Evolutionary conservation across 768 basidiomycete species (phyloP).

Genomic region (Serendipita sp.): DNA sequence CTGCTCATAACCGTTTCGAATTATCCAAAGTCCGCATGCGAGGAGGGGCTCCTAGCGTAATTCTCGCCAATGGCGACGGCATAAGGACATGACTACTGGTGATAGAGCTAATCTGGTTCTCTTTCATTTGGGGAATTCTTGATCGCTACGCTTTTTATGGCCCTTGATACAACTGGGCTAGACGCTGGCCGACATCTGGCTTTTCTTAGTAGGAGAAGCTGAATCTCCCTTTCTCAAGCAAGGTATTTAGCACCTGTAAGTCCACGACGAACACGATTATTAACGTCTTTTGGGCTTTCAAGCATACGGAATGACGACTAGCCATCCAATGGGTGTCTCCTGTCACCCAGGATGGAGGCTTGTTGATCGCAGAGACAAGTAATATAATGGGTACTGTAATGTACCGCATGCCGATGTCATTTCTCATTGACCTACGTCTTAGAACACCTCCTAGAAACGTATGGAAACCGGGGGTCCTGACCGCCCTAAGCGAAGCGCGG

Average conservation of each 20-base stretch:
- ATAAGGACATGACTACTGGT: no score
- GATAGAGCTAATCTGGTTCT: not conserved
- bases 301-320: constrained; percentile 7
- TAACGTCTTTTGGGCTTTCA: no score
- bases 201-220: no score
- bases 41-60: no score
- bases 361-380: constrained; percentile 28
- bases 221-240: no score
- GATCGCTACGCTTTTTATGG: constrained; percentile 17
- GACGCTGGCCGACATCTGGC: not conserved
- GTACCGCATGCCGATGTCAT: not conserved
- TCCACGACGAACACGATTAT: no score
- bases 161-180: constrained; percentile 10
- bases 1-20: no score
- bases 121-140: constrained; percentile 14
- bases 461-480: constrained; percentile 16
- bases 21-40: no score
- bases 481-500: constrained; percentile 8
- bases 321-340: constrained; percentile 31
- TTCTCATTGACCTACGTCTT: not conserved
- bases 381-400: constrained; percentile 25
- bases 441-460: constrained; percentile 30
- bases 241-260: no score
- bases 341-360: constrained; percentile 30
- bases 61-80: no score